Base-by-base conservation (phyloP, 495 filamentous ascomycete genomes). In the Lasiosphaeria miniovina region DNA sequence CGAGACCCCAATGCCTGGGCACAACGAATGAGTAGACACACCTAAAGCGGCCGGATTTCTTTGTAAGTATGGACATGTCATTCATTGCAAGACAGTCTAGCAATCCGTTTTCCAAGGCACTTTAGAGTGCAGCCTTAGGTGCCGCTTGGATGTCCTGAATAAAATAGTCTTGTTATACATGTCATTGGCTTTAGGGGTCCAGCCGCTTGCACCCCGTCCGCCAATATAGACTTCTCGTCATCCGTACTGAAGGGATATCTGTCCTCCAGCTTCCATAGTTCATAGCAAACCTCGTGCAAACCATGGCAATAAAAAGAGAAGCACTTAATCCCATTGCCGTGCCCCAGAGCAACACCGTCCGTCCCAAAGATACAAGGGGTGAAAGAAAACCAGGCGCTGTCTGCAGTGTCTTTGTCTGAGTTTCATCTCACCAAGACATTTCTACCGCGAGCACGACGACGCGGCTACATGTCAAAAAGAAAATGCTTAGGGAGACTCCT, bases 271-370 rank as follows among this genome's bases (percentile, higher is more conserved):
- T 56, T 54, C 63, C 69, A 17, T 62, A 59, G 61, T 55, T 71
- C 67, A 63, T 70, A 68, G 62, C 60, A 67, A 71, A 46, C 65
- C 64, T 70, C 65, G 61, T 70, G 69, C 63, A 68, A 66, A 70
- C 65, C 66, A 64, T 64, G 59, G 63, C 61, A 49, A 62, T 32
- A 57, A 59, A 58, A 63, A 51, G 60, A 68, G 57, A 70, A 73
- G 66, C 63, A 73, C 59, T 49, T 46, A 67, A 64, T 61, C 63
- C 74, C 72, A 63, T 71, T 71, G 55, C 68, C 69, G 63, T 67
- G 64, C 68, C 69, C 59, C 68, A 60, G 59, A 75, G 62, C 75
- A 75, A 75, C 73, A 72, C 74, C 75, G 61, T 65, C 73, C 73
- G 59, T 66, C 74, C 77, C 75, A 76, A 72, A 73, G 64, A 74